Evolutionary conservation across 2,329 filamentous ascomycete genomes (phyloP).

Genomic region (Dactylonectria macrodidyma): DNA sequence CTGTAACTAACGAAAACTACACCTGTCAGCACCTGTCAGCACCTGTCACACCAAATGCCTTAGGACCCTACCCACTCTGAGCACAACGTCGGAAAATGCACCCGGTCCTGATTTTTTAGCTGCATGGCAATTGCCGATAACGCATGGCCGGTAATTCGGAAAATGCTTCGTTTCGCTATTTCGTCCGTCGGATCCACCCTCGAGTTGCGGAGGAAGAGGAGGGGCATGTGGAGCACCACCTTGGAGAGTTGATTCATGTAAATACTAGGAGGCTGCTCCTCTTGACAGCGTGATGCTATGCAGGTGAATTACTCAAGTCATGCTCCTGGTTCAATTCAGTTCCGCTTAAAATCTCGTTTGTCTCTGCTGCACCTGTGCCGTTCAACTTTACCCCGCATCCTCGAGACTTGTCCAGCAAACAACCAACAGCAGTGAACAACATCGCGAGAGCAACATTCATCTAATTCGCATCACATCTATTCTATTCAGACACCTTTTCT

Average conservation of each 20-base stretch:
- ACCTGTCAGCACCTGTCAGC: no score
- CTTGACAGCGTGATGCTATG: neutral
- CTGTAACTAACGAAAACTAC: no score
- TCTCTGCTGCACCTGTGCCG: neutral
- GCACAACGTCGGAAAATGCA: neutral
- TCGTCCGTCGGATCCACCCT: neutral
- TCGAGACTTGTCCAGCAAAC: neutral
- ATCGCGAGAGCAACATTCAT: no score
- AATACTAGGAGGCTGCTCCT: neutral
- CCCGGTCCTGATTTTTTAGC: neutral
- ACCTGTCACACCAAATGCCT: no score
- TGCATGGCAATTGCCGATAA: neutral
- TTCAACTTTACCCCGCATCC: constrained; percentile 2
- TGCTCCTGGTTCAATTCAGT: neutral
- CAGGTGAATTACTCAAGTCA: neutral
- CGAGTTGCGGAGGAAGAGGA: neutral
- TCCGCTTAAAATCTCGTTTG: neutral
- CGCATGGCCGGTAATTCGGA: neutral
- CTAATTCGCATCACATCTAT: neutral
- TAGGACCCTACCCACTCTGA: no score
- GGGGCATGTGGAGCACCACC: constrained; percentile 12
- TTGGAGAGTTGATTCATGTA: neutral
- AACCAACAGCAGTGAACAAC: neutral
- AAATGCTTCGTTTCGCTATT: neutral
- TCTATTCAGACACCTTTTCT: neutral